Evolutionary conservation across 371 early-diverging fungal genomes (phyloP).

Genomic region (Apophysomyces ossiformis): DNA sequence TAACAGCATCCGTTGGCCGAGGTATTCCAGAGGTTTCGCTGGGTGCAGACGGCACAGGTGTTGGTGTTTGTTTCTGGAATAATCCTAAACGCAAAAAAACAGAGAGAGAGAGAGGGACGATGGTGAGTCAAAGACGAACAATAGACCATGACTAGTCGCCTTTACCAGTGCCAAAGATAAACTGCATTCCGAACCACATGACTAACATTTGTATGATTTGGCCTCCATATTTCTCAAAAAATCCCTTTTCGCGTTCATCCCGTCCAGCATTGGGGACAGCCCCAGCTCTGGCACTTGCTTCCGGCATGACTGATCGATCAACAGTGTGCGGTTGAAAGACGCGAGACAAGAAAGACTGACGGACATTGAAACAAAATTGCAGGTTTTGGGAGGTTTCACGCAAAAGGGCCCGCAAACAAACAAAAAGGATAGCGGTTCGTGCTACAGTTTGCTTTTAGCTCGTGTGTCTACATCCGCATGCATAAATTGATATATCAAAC

Average conservation of each 20-base stretch:
- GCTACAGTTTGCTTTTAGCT: too few relatives aligned
- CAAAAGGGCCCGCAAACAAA: too few relatives aligned
- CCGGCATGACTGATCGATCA: constrained; percentile 5
- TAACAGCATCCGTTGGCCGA: constrained; percentile 6
- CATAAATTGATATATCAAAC: too few relatives aligned
- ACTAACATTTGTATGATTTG: constrained; percentile 40
- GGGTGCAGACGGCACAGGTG: constrained; percentile 8
- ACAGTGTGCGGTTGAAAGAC: background rate
- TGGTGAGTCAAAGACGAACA: background rate
- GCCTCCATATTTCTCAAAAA: constrained; percentile 42
- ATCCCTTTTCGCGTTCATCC: constrained; percentile 29
- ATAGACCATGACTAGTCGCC: background rate
- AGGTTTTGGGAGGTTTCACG: too few relatives aligned
- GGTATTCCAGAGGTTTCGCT: constrained; percentile 10
- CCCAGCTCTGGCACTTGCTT: constrained; percentile 10
- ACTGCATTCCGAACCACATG: constrained; percentile 45
- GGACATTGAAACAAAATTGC: too few relatives aligned
- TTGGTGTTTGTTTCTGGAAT: background rate
- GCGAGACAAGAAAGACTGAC: too few relatives aligned
- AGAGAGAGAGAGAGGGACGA: background rate
- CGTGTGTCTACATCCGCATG: too few relatives aligned
- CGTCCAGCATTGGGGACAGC: background rate
- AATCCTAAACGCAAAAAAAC: background rate
- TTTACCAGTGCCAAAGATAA: constrained; percentile 35
- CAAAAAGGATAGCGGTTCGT: too few relatives aligned